A percentile compares a stretch with the other conserved stretches of the same genome.
phyloP scores from a whole-genome alignment of 139 green algal species.

The Astrephomene gubernaculifera region DNA sequence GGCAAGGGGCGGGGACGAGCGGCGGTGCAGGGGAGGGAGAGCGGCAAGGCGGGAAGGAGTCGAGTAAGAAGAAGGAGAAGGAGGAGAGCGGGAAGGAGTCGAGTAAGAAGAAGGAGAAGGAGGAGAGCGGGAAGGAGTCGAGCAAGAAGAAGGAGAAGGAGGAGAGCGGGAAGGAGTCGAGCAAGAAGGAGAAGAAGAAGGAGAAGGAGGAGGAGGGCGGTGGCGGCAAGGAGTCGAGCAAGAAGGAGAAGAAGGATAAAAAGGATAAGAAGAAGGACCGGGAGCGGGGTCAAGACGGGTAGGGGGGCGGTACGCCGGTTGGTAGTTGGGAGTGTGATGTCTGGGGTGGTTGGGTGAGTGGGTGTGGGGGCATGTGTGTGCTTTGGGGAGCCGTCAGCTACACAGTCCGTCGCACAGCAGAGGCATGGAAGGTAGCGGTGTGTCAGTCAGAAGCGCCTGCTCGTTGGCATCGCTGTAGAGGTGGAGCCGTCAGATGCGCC shows the following conservation, averaged over 20 bases:
- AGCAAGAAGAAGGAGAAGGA: not conserved
- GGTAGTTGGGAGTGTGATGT: not conserved
- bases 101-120: not conserved
- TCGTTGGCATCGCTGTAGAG: too few relatives aligned
- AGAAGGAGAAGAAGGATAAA: not conserved
- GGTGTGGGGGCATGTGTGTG: not conserved
- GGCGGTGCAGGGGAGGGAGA: not conserved
- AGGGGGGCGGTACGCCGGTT: not conserved
- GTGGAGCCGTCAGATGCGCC: too few relatives aligned
- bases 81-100: not conserved
- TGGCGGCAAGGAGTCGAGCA: not conserved
- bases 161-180: not conserved
- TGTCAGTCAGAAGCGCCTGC: too few relatives aligned
- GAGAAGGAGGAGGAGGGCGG: not conserved
- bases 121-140: not conserved
- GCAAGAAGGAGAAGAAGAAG: conserved; percentile 3
- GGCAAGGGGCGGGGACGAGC: not conserved
- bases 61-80: not conserved
- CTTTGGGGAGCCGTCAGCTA: too few relatives aligned
- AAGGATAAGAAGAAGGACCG: not conserved
- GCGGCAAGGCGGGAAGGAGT: conserved; percentile 5
- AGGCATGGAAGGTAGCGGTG: too few relatives aligned
- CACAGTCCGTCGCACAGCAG: too few relatives aligned
- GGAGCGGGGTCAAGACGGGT: not conserved
- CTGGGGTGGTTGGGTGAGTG: too few relatives aligned